A percentile compares a stretch with the other conserved stretches of the same genome.
These are phyloP conservation scores for Chlorella sp. DNA, from an alignment of 139 green algal genomes.

Conservation along the genomic window DNA sequence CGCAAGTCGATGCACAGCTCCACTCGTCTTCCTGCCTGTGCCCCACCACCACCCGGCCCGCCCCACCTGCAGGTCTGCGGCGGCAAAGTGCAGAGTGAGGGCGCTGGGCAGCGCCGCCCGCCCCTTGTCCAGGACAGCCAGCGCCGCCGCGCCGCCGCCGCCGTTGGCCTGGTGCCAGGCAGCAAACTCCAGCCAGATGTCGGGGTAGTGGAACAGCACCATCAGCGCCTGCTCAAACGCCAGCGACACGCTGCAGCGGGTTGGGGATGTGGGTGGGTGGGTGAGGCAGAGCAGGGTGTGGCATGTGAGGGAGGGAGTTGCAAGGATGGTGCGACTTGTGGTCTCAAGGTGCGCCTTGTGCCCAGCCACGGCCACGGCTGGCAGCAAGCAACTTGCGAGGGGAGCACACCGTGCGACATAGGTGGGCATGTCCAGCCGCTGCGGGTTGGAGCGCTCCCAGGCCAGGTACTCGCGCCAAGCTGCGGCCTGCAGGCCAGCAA, in stretches of 20 bases:
- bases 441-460: slow-evolving; percentile 81
- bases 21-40: too few species aligned
- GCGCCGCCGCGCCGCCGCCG: slow-evolving; percentile 31
- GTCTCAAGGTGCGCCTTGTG: too few species aligned
- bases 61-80: slow-evolving; percentile 80
- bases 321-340: too few species aligned
- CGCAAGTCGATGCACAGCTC: too few species aligned
- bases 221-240: slow-evolving; percentile 89
- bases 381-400: neutral
- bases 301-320: neutral
- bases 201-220: slow-evolving; percentile 77
- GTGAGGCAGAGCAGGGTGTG: neutral
- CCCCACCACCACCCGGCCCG: too few species aligned
- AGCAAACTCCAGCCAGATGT: slow-evolving; percentile 60
- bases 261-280: neutral
- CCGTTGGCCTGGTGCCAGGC: slow-evolving; percentile 40
- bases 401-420: slow-evolving; percentile 11
- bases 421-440: slow-evolving; percentile 68
- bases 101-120: slow-evolving; percentile 69
- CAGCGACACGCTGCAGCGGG: slow-evolving; percentile 67
- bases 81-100: slow-evolving; percentile 80
- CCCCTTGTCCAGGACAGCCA: slow-evolving; percentile 56
- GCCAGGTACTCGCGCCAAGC: slow-evolving; percentile 78
- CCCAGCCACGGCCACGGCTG: too few species aligned
- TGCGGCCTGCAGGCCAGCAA: slow-evolving; percentile 62